phyloP scores from a whole-genome alignment of 805 yeast species.

The Wickerhamiella siamensis region DNA sequence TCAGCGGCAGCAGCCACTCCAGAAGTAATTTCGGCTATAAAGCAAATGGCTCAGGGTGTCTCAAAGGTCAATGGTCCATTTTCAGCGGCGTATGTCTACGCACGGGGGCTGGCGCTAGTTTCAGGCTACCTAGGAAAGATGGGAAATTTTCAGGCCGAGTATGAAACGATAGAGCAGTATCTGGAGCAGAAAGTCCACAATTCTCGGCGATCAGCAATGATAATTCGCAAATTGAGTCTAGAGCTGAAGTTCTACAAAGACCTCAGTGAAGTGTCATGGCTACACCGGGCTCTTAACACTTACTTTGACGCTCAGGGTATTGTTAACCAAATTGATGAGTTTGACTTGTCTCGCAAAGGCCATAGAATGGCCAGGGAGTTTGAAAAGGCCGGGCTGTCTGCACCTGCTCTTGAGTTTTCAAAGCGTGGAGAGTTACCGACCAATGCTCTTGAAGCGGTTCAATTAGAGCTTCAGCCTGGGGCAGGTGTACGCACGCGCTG shows the following conservation, averaged over 20 bases:
- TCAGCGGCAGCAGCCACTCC: conserved; percentile 1
- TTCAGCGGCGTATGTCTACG: conserved; percentile 16
- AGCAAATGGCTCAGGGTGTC: background rate
- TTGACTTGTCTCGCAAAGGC: conserved; percentile 19
- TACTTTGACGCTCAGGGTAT: conserved; percentile 18
- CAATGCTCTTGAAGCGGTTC: background rate
- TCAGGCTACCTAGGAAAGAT: conserved; percentile 16
- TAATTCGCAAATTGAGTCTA: conserved; percentile 18
- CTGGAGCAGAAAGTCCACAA: conserved; percentile 11
- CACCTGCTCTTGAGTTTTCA: conserved; percentile 2
- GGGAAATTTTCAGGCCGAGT: conserved; percentile 14
- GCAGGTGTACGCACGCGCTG: conserved; percentile 8
- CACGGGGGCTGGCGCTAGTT: conserved; percentile 14
- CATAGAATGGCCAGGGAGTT: conserved; percentile 12
- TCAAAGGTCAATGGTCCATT: conserved; percentile 5
- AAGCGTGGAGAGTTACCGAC: background rate
- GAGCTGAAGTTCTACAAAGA: conserved; percentile 15
- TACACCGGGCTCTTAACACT: conserved; percentile 18
- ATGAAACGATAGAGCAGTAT: conserved; percentile 15
- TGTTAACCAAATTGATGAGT: conserved; percentile 11
- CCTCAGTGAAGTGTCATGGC: conserved; percentile 17
- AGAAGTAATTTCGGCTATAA: background rate
- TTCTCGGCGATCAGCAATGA: conserved; percentile 14
- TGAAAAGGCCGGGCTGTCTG: conserved; percentile 8
- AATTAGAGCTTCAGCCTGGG: background rate